phyloP scores from a whole-genome alignment of 139 green algal species.

The Chlorella sorokiniana region DNA sequence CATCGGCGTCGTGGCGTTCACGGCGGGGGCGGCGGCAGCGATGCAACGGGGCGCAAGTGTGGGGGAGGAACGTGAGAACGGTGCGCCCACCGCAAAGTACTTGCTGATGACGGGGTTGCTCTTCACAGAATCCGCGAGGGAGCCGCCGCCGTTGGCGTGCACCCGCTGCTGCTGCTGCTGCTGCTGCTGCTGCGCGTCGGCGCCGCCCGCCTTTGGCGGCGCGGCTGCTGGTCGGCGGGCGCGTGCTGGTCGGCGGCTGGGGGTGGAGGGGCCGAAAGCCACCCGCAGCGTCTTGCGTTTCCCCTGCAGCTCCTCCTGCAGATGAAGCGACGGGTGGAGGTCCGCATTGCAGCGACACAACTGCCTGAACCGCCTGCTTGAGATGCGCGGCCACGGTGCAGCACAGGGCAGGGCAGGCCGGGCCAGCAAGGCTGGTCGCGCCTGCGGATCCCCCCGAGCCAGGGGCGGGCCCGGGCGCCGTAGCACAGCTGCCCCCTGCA shows the following conservation, averaged over 20 bases:
- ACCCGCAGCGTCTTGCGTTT: conserved; percentile 52
- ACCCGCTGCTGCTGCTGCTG: not conserved
- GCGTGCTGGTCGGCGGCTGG: not conserved
- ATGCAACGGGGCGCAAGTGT: not conserved
- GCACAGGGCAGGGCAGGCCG: too few species aligned
- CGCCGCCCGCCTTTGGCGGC: not conserved
- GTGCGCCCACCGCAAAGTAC: conserved; percentile 60
- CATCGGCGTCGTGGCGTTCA: too few species aligned
- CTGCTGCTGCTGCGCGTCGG: not conserved
- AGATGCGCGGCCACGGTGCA: too few species aligned
- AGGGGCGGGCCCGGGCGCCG: too few species aligned
- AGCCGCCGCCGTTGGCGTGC: not conserved
- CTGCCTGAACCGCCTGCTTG: not conserved
- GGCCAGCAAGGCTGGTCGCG: too few species aligned
- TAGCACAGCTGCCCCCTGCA: too few species aligned
- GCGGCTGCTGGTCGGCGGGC: conserved; percentile 1
- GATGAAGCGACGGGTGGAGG: not conserved
- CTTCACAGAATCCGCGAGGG: conserved; percentile 29
- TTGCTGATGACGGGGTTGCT: conserved; percentile 53
- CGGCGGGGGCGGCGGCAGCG: too few species aligned
- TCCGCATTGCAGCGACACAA: not conserved
- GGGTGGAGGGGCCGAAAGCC: conserved; percentile 28
- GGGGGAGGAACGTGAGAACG: not conserved
- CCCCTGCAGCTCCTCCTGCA: conserved; percentile 54
- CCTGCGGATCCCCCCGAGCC: too few species aligned